Evolutionary conservation across 768 basidiomycete genomes (phyloP), one percentile per base, ranked within the genome.

Genomic region (Termitomyces eurrhizus): DNA sequence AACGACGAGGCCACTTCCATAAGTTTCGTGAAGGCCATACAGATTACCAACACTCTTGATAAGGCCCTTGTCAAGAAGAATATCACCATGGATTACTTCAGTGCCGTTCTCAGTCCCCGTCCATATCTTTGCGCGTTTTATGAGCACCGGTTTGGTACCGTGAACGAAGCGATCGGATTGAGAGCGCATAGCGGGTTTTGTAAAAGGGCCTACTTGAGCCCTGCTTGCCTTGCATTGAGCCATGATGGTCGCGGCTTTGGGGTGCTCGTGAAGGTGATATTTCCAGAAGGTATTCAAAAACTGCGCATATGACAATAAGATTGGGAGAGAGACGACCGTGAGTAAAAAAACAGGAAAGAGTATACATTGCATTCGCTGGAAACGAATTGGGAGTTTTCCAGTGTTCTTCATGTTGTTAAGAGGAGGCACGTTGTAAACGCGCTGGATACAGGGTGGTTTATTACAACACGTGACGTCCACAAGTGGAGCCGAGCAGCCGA

Each of bases 41-140:
- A 87, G 68, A 56, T 76, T 66, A 0, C 89, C 88, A 32, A 91
- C 74, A 18, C 72, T 78, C 69, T 83, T 80, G 61, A 91, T 85
- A 21, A 92, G 64, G 5, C 89, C 90, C 52, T 81, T 83, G 64
- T 90, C 84, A 42, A 97, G 67, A 2, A 91, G 76, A 11, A 95
- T 74, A 61, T 90, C 89, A 1, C 84, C 88, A 6, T 73, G 71
- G 42, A 91, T 56, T 32, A 93, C 78, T 61, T 88, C 77, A 1
- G 84, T 83, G 0, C 92, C 92, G 46, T 89, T 84, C 32, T 84
- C 68, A 26, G 72, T 69, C 8, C 92, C 92, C 1, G 92, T 95
- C 93, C 93, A 95, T 63, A 96, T 81, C 33, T 78, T 90, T 29
- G 87, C 93, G 63, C 93, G 90, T 70, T 78, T 81, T 57, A 95